phyloP scores from a whole-genome alignment of 257 asterid species.

The Solanum bulbocastanum region DNA sequence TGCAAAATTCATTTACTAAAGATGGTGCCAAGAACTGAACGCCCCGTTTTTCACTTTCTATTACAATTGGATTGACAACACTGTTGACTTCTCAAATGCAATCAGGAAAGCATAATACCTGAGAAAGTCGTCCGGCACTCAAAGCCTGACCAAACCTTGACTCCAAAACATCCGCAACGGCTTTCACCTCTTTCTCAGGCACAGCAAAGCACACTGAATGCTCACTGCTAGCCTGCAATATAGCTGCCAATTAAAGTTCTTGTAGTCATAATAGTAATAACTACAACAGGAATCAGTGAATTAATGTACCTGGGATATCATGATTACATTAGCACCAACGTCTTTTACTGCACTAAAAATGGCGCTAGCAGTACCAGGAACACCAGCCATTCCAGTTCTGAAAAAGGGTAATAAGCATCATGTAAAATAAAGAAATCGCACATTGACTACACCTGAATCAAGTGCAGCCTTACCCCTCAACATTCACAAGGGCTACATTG shows the following conservation, averaged over 20 bases:
- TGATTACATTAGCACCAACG: constrained; percentile 95
- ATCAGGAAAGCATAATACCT: constrained; percentile 33
- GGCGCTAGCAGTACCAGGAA: constrained; percentile 93
- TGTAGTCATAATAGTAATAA: not conserved
- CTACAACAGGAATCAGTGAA: not conserved
- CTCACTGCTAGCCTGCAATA: constrained; percentile 92
- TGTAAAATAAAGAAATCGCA: not conserved
- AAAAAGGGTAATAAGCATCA: constrained; percentile 10
- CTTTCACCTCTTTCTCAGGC: constrained; percentile 85
- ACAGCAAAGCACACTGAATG: constrained; percentile 99
- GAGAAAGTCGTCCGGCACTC: constrained; percentile 97
- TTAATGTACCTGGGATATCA: constrained; percentile 84
- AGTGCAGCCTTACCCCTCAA: constrained; percentile 72
- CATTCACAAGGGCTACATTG: constrained; percentile 93
- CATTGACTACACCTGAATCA: not conserved
- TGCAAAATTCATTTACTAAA: not conserved
- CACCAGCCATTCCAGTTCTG: constrained; percentile 99
- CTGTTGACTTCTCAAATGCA: not conserved
- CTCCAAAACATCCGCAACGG: constrained; percentile 81
- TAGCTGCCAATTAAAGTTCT: constrained; percentile 9
- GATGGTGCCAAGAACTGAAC: not conserved
- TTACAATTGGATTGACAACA: not conserved
- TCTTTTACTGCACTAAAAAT: constrained; percentile 91
- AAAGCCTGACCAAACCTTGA: constrained; percentile 84
- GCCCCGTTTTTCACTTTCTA: not conserved